Base-by-base conservation (phyloP, 441 rosid species). In the Melastoma candidum region DNA sequence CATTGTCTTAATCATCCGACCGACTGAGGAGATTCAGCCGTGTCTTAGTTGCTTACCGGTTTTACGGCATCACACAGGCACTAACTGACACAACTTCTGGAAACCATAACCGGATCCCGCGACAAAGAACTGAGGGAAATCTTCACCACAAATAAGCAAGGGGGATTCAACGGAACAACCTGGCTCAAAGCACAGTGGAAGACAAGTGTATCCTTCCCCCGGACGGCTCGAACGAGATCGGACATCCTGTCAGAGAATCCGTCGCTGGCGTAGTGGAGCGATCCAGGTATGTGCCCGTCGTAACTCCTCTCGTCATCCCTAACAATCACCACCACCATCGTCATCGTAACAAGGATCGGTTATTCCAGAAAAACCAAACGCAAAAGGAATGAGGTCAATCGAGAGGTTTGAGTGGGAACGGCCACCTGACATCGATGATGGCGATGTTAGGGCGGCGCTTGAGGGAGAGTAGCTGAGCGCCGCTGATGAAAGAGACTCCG, bases 171-270 rank as follows among this genome's bases (percentile, higher is more conserved):
- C 26, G 43, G 2, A 49, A 51, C 58, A 48, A 90, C 96, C 96
- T 90, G 93, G 79, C 98, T 90, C 60, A 90, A 61, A 68, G 98
- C 93, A 66, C 96, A 90, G 54, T 90, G 96, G 64, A 90, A 90
- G 58, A 87, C 93, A 57, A 90, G 85, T 56, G 98, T 90, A 64
- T 90, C 96, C 77, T 85, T 87, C 45, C 88, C 95, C 64, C 80
- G 76, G 50, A 83, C 86, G 45, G 81, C 75, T 48, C 79, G 88
- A 62, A 87, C 60, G 51, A 90, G 85, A 72, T 85, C 68, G 63
- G 96, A 57, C 66, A 90, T 85, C 83, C 66, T 78, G 49, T 87
- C 85, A 49, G 66, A 66, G 71, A 90, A 90, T 5, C 65, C 58
- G 57, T 63, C 76, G 67, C 95, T 90, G 0, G 95, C 79, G 59